Conservation (phyloP, 257 asterid genomes). For the Henckelia pumila region DNA sequence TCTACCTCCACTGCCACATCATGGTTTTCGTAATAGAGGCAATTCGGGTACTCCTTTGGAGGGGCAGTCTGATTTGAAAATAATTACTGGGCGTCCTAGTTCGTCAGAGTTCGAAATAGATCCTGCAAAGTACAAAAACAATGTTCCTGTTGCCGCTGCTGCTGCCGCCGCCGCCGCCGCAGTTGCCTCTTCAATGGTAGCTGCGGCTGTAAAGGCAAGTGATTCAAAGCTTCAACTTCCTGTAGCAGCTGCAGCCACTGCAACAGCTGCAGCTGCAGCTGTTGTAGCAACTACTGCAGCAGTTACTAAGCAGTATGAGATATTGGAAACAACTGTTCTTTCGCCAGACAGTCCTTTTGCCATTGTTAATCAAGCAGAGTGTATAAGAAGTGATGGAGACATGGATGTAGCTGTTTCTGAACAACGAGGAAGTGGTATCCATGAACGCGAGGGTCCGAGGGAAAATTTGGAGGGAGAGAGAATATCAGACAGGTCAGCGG, state of each 20-base stretch:
- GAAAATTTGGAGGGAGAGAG: constrained; percentile 73
- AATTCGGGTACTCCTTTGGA: constrained; percentile 36
- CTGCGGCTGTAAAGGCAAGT: constrained; percentile 61
- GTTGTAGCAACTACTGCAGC: constrained; percentile 77
- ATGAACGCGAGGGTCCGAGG: constrained; percentile 46
- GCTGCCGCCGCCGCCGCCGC: constrained; percentile 91
- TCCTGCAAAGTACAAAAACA: constrained; percentile 40
- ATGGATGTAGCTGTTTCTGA: constrained; percentile 39
- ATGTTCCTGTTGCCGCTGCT: constrained; percentile 80
- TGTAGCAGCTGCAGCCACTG: constrained; percentile 88
- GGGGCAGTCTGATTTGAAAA: constrained; percentile 38
- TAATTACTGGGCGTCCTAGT: constrained; percentile 32
- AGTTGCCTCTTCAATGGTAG: constrained; percentile 95
- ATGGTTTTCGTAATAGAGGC: constrained; percentile 40
- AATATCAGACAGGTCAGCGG: constrained; percentile 76
- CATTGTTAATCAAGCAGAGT: constrained; percentile 31
- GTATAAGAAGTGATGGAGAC: constrained; percentile 54
- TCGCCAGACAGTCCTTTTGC: constrained; percentile 48
- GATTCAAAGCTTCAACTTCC: constrained; percentile 71
- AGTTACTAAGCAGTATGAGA: constrained; percentile 69
- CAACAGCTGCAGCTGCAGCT: constrained; percentile 60
- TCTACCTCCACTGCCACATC: constrained; percentile 82
- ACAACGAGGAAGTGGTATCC: constrained; percentile 46
- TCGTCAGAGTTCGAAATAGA: constrained; percentile 42
- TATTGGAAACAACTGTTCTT: constrained; percentile 45